Conservation (phyloP, 768 basidiomycete genomes). For the Pholiota microspora region DNA sequence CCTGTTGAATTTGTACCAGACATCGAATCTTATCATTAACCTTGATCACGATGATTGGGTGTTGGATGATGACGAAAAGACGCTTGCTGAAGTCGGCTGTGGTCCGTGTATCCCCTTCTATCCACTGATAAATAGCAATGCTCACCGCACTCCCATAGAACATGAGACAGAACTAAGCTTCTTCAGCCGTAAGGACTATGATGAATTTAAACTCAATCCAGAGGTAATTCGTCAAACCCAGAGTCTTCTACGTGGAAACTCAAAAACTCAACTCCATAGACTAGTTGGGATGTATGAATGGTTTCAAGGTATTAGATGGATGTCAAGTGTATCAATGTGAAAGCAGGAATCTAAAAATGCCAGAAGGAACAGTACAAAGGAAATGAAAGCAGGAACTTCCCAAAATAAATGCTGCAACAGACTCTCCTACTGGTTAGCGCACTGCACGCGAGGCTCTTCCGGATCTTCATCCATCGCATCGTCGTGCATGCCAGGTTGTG, state of each 20-base stretch:
- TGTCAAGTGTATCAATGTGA: slow-evolving; percentile 35
- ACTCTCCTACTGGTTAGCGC: slow-evolving; percentile 73
- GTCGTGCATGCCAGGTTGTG: slow-evolving; percentile 51
- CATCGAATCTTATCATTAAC: slow-evolving; percentile 97
- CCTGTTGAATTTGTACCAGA: slow-evolving; percentile 43
- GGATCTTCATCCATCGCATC: slow-evolving; percentile 94
- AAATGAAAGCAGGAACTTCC: slow-evolving; percentile 10
- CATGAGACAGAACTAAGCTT: slow-evolving; percentile 96
- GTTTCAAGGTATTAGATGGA: slow-evolving; percentile 37
- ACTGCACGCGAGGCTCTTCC: slow-evolving; percentile 93
- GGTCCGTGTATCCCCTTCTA: slow-evolving; percentile 47
- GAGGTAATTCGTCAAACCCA: slow-evolving; percentile 43
- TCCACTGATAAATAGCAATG: not conserved
- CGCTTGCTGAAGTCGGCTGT: slow-evolving; percentile 69
- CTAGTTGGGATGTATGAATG: slow-evolving; percentile 44
- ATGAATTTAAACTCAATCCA: slow-evolving; percentile 80
- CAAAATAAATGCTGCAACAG: slow-evolving; percentile 5
- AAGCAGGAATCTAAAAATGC: slow-evolving; percentile 27
- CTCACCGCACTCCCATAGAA: slow-evolving; percentile 45
- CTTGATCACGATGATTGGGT: slow-evolving; percentile 96
- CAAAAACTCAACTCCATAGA: slow-evolving; percentile 26
- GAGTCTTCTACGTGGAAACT: slow-evolving; percentile 5
- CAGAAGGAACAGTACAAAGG: slow-evolving; percentile 14
- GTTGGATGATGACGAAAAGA: slow-evolving; percentile 60
- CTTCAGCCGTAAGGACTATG: slow-evolving; percentile 78